Evolutionary conservation across 73 alveolate species (phyloP), one percentile per base, ranked within the genome.

Genomic region (Paramecium sonneborni): DNA sequence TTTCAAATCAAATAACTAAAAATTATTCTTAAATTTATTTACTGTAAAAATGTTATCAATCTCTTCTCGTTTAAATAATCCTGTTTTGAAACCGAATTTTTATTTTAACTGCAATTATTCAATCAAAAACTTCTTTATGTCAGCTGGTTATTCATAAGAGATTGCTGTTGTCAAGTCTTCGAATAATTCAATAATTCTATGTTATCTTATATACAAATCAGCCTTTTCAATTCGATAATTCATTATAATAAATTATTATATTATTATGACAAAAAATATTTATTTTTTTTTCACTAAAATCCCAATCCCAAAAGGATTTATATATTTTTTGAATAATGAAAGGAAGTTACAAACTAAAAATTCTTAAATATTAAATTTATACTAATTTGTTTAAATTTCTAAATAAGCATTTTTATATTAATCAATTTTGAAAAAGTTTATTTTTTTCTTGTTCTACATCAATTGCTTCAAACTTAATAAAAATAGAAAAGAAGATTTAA

Each of bases 81-180:
- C 96, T 23, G 93, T 72, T 93, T 86, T 87, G 88, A 93, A 93
- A 21, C 96, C 96, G 69, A 85, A 82, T 48, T 93, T 85, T 74
- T 93, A 85, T 76, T 93, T 84, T 57, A 57, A 20, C 57, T 93
- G 58, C 90, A 93, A 89, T 89, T 92, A 62, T 72, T 93, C 93
- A 41, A 93, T 74, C 72, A 93, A 86, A 84, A 90, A 93, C 24
- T 90, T 85, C 57, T 93, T 85, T 14, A 93, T 76, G 41, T 93
- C 92, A 21, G 91, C 41, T 3, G 96, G 96, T 70, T 93, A 69
- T 11, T 92, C 86, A 55, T 86, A 93, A 15, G 95, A 70, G 2
- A 93, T 87, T n/a, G 96, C 96, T 8, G 96, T 88, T 46, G 93
- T 79, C 37, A 93, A 55, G 58, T 93, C 96, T 46, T 93, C 96